Evolutionary conservation across 208 protist genomes (phyloP), one percentile per base, ranked within the genome.

Genomic region (Perkinsela sp.): DNA sequence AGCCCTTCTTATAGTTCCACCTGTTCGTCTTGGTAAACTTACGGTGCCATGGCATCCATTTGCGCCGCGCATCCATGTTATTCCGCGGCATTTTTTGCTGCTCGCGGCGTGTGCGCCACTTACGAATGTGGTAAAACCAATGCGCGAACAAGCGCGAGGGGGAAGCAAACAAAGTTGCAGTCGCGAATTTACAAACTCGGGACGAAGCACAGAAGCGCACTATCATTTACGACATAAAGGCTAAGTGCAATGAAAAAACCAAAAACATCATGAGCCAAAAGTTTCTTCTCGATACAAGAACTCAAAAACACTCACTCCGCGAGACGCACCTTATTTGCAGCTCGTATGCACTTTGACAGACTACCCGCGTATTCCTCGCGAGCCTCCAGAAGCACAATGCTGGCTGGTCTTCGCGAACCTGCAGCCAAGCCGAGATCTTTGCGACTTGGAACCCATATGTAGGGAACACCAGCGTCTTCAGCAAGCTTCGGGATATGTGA

Each of bases 371-470:
- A 71, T 67, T 87, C 83, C 40, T 83, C 76, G 48, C 75, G 81
- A 15, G 83, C 73, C 78, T 94, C 90, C 1, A 94, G 75, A 67
- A 94, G 77, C 48, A 94, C 88, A 40, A 92, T 85, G 0, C 85
- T 90, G 32, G 90, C 93, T 48, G 90, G 87, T 48, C 90, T 81
- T 79, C 93, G 93, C 82, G 87, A 91, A 74, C 90, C 85, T 1
- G 90, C 91, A 28, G 90, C 79, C 30, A 84, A 86, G 71, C 90
- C 90, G 66, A 94, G 75, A 72, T 94, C 88, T 70, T 89, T 81
- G 68, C 87, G 80, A 29, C 88, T 93, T 1, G 87, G 88, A 31
- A 94, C 87, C 86, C 87, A 94, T 68, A 93, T 83, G 71, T 90
- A 94, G 71, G 88, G 87, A 30, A 94, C 79, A 75, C 93, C 88